Evolutionary conservation across 2,329 filamentous ascomycete genomes (phyloP).

Genomic region (Monascus ruber): DNA sequence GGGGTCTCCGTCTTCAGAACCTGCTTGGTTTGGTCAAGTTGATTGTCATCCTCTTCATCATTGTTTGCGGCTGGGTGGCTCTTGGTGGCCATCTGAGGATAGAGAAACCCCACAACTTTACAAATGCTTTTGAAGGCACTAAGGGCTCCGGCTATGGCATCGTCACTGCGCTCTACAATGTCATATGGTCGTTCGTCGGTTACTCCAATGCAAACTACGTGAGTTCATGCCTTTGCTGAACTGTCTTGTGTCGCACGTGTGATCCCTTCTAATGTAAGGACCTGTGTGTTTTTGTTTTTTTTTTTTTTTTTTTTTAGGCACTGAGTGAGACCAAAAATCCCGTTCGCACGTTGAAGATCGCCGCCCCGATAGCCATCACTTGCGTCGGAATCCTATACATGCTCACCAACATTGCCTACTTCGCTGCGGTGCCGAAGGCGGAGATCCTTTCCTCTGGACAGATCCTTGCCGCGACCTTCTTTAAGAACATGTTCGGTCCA

Average conservation of each 20-base stretch:
- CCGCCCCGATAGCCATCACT: conserved; percentile 44
- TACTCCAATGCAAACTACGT: conserved; percentile 54
- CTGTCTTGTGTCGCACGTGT: too few species aligned
- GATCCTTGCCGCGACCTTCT: conserved; percentile 47
- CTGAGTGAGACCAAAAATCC: conserved; percentile 48
- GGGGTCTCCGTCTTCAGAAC: conserved; percentile 40
- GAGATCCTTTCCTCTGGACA: conserved; percentile 44
- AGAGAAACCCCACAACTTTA: conserved; percentile 26
- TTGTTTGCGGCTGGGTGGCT: conserved; percentile 33
- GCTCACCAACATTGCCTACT: conserved; percentile 48
- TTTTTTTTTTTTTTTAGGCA: conserved; percentile 11
- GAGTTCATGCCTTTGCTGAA: conserved; percentile 9
- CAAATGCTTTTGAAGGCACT: conserved; percentile 28
- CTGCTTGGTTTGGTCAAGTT: conserved; percentile 40
- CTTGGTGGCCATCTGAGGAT: conserved; percentile 27
- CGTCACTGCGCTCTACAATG: conserved; percentile 50
- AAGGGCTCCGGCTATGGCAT: conserved; percentile 33
- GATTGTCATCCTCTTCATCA: conserved; percentile 37
- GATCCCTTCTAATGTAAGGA: conserved; percentile 4
- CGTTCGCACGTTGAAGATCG: conserved; percentile 46
- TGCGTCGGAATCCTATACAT: conserved; percentile 46
- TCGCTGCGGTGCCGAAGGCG: conserved; percentile 46
- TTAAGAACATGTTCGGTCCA: conserved; percentile 48
- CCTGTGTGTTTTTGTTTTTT: conserved; percentile 5
- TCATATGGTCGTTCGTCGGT: conserved; percentile 51